A percentile compares a stretch with the other conserved stretches of the same genome.
These are phyloP conservation scores for Podaxis mareebaensis DNA, from an alignment of 768 basidiomycete genomes.

Conservation along the genomic window DNA sequence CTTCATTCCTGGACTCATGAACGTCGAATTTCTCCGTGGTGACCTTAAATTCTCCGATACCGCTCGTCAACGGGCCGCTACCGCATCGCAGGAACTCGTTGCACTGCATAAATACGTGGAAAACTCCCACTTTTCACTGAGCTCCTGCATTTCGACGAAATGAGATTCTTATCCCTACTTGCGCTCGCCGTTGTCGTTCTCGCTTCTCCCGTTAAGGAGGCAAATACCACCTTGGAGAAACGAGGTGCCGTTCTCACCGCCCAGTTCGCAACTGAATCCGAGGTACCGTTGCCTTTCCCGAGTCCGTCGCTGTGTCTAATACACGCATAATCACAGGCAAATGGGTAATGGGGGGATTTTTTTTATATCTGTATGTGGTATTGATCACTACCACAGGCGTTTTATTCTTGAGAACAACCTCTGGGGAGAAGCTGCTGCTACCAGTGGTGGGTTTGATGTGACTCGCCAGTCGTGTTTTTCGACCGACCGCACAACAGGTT, in stretches of 20 bases:
- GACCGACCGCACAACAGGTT: conserved; percentile 21
- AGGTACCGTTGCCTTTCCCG: conserved; percentile 20
- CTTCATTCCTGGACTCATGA: neutral
- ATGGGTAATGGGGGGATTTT: conserved; percentile 18
- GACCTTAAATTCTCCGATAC: neutral
- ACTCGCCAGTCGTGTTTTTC: neutral
- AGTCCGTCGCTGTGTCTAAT: neutral
- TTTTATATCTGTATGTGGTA: neutral
- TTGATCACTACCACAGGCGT: conserved; percentile 17
- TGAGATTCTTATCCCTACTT: conserved; percentile 8
- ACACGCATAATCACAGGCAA: conserved; percentile 7
- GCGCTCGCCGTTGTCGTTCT: neutral
- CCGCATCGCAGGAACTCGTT: neutral
- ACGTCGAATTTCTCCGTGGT: conserved; percentile 8
- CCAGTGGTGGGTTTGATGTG: conserved; percentile 22
- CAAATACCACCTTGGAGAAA: conserved; percentile 18
- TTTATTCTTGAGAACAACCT: conserved; percentile 32
- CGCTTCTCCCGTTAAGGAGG: conserved; percentile 8
- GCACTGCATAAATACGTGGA: conserved; percentile 5
- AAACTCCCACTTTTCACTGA: neutral
- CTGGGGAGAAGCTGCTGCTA: conserved; percentile 30
- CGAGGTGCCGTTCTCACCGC: conserved; percentile 30
- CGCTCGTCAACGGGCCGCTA: conserved; percentile 1
- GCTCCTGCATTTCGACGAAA: neutral
- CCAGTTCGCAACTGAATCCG: conserved; percentile 31